Evolutionary conservation across 805 yeast genomes (phyloP).

Genomic region (Candida vartiovaarae): DNA sequence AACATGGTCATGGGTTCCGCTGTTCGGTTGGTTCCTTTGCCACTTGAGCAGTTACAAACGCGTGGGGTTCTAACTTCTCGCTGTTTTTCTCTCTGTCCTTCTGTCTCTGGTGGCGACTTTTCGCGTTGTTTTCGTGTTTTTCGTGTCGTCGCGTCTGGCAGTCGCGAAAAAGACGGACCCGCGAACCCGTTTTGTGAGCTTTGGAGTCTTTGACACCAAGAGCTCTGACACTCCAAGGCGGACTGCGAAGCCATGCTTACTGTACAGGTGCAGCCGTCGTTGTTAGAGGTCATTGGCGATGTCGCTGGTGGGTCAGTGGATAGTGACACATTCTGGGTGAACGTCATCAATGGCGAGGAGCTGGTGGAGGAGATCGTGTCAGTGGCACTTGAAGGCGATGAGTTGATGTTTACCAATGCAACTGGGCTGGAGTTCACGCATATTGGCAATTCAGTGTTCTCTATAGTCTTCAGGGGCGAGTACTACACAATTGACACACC

Average conservation of each 20-base stretch:
- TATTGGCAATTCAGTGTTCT: not conserved
- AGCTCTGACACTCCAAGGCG: too few species aligned
- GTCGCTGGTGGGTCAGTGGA: conserved; percentile 19
- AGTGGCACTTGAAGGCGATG: conserved; percentile 15
- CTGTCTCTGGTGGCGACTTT: too few species aligned
- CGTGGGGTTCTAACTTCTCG: not conserved
- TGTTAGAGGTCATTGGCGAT: conserved; percentile 37
- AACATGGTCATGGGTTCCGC: conserved; percentile 1
- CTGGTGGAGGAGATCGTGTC: conserved; percentile 25
- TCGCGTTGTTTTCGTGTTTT: too few species aligned
- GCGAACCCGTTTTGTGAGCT: too few species aligned
- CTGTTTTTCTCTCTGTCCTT: not conserved
- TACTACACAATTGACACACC: conserved; percentile 8
- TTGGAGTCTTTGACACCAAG: too few species aligned
- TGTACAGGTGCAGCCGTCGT: conserved; percentile 34
- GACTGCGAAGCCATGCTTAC: too few species aligned
- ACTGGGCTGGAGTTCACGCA: conserved; percentile 10
- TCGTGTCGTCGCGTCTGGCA: too few species aligned
- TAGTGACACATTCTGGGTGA: conserved; percentile 38
- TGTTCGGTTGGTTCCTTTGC: not conserved
- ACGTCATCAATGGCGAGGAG: conserved; percentile 19
- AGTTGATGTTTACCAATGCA: conserved; percentile 10
- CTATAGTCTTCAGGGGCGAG: conserved; percentile 5
- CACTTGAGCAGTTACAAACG: not conserved
- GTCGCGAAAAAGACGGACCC: too few species aligned